Base-by-base conservation (phyloP, 495 filamentous ascomycete species). In the Hypoxylon perforatum region DNA sequence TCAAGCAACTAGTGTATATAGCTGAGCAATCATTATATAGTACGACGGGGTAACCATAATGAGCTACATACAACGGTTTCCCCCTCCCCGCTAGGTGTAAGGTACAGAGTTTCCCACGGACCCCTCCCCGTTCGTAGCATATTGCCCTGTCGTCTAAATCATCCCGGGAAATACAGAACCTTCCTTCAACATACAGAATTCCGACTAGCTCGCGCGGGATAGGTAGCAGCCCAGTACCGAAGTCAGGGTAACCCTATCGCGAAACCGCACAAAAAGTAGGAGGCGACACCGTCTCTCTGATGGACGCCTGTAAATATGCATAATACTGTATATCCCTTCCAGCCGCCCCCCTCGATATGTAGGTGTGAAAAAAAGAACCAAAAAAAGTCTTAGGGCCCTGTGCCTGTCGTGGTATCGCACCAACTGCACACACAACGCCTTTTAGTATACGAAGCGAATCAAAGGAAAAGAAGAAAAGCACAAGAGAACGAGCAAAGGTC, bases 251-350 rank as follows among this genome's bases (percentile, higher is more conserved):
- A 18, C 50, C 38, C 45, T 57, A 52, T 49, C 39, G 61, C 50
- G 51, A 61, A 57, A 48, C 56, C 21, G 44, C 67, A 63, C 47
- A 47, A 62, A 63, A 67, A 67, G 41, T 49, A 62, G 49, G 47
- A 67, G 46, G 57, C 38, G 67, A 54, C 51, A 54, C 66, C 65
- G 59, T 50, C 67, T 61, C 42, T 73, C 67, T 73, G 67, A 65
- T 68, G 44, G 67, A 73, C 71, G 71, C 71, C 71, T 65, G 61
- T 67, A 56, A n/a, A n/a, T 67, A 73, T 73, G 71, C 71, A 70
- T 61, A 38, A 57, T 49, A 61, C 51, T 52, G 28, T 61, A 59
- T 57, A 59, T 57, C 63, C 62, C 62, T 57, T 56, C 52, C 56
- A 57, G 47, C 61, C 63, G 39, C 49, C 61, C 63, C 45, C 49